Conservation (phyloP, 2,329 filamentous ascomycete genomes). For the Paracoccidioides lutzii region DNA sequence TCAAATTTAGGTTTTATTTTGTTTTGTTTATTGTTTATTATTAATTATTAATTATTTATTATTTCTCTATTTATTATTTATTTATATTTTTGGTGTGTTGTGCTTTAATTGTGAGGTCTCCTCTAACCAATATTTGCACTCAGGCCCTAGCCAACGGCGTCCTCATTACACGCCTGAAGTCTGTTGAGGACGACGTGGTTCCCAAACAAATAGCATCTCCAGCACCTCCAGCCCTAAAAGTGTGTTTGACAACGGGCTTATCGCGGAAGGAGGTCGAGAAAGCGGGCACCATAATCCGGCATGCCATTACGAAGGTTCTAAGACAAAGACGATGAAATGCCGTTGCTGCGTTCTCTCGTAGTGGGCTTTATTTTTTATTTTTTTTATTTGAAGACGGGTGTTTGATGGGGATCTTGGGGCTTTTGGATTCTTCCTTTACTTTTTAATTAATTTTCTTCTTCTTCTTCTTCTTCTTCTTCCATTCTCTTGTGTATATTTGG, state of each 20-base stretch:
- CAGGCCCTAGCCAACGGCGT: conserved; percentile 78
- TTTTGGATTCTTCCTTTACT: background rate
- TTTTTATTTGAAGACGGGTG: background rate
- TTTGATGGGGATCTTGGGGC: background rate
- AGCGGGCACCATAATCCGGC: conserved; percentile 72
- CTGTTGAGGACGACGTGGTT: conserved; percentile 52
- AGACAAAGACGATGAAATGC: conserved; percentile 29
- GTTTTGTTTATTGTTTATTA: background rate
- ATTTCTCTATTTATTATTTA: background rate
- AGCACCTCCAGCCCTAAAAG: conserved; percentile 70
- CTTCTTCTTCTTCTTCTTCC: conserved; percentile 7
- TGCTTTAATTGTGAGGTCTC: no score
- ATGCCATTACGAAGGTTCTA: conserved; percentile 90
- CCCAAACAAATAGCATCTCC: conserved; percentile 58
- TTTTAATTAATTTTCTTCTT: conserved; percentile 5
- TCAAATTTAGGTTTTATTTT: background rate
- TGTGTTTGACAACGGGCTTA: conserved; percentile 77
- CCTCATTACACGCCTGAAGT: conserved; percentile 76
- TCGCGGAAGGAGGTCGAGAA: conserved; percentile 94
- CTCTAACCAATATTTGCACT: background rate
- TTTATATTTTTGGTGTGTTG: background rate
- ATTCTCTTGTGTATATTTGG: background rate
- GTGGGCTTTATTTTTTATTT: background rate
- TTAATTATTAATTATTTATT: background rate
- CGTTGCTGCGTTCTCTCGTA: conserved; percentile 5